phyloP scores from a whole-genome alignment of 2,329 filamentous ascomycete species.

The Pyricularia sp. region DNA sequence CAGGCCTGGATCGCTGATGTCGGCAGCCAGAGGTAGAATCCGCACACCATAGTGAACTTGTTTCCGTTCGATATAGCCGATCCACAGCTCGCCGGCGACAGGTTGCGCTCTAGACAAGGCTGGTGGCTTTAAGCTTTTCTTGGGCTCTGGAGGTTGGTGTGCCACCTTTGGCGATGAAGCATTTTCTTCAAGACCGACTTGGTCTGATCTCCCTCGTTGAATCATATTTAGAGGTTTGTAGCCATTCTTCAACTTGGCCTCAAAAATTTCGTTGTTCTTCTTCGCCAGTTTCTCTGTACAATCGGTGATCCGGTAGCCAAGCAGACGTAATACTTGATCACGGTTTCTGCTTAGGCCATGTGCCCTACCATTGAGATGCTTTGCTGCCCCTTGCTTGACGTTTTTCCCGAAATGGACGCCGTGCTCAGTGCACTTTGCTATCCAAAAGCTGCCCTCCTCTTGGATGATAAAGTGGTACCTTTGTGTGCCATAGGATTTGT shows the following conservation, averaged over 20 bases:
- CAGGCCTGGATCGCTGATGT: background rate
- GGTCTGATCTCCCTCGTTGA: too few relatives aligned
- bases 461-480: constrained; percentile 23
- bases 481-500: constrained; percentile 16
- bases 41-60: constrained; percentile 17
- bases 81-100: background rate
- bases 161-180: constrained; percentile 11
- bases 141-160: background rate
- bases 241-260: constrained; percentile 18
- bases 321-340: constrained; percentile 18
- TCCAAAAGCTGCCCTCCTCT: constrained; percentile 24
- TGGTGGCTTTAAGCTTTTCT: background rate
- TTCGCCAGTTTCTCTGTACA: constrained; percentile 19
- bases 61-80: constrained; percentile 8
- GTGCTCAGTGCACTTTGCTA: constrained; percentile 29
- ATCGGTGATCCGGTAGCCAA: constrained; percentile 24
- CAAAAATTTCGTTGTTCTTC: constrained; percentile 23
- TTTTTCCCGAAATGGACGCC: constrained; percentile 23
- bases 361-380: constrained; percentile 25
- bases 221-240: constrained; percentile 19
- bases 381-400: constrained; percentile 25
- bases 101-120: constrained; percentile 11
- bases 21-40: background rate
- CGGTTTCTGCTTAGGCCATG: constrained; percentile 17
- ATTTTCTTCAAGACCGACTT: background rate